Conservation (phyloP, 2,329 filamentous ascomycete species). For the Colletotrichum tanaceti region DNA sequence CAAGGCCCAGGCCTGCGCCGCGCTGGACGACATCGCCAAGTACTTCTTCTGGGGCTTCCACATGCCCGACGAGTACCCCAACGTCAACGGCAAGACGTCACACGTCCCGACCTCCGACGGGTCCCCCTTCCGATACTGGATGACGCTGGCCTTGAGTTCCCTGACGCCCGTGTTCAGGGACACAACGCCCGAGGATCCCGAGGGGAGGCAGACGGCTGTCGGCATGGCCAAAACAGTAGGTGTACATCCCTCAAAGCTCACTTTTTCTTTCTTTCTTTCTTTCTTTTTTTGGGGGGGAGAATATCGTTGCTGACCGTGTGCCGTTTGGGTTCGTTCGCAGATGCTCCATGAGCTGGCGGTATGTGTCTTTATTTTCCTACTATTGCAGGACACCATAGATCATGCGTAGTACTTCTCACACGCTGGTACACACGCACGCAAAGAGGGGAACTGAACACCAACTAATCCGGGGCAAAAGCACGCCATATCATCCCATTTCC, state of each 20-base stretch:
- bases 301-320: too few species aligned
- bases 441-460: too few species aligned
- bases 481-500: background rate
- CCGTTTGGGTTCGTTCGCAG: background rate
- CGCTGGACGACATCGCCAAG: background rate
- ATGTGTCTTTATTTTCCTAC: background rate
- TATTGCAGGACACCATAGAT: too few species aligned
- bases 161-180: constrained; percentile 3
- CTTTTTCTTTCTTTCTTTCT: too few species aligned
- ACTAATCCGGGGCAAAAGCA: background rate
- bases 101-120: background rate
- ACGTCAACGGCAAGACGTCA: background rate
- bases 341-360: constrained; percentile 33
- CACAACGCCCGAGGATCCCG: background rate
- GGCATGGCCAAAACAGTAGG: constrained; percentile 1
- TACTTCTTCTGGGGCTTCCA: constrained; percentile 24
- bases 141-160: background rate
- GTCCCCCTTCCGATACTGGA: background rate
- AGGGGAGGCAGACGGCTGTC: constrained; percentile 4
- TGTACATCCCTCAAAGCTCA: too few species aligned
- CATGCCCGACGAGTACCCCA: background rate
- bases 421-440: background rate
- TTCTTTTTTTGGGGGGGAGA: too few species aligned
- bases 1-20: background rate
- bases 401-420: too few species aligned